Conservation (phyloP, 2,329 filamentous ascomycete genomes). For the Beauveria medogensis region DNA sequence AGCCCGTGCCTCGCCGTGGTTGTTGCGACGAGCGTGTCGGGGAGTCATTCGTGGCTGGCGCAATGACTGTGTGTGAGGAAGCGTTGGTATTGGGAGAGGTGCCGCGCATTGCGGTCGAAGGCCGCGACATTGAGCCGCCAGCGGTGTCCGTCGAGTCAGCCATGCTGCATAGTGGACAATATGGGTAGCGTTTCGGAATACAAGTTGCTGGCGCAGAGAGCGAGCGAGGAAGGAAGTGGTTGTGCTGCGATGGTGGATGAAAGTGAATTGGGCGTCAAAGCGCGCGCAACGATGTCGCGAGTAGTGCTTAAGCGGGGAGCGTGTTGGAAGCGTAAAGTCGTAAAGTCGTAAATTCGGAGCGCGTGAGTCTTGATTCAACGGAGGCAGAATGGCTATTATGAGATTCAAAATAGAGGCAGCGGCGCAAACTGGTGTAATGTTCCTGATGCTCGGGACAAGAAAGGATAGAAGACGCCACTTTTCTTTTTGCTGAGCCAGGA, state of each 20-base stretch:
- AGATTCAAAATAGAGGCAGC: background rate
- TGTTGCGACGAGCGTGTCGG: slow-evolving; percentile 9
- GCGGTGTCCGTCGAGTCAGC: slow-evolving; percentile 4
- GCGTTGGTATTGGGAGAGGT: background rate
- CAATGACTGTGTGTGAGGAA: slow-evolving; percentile 14
- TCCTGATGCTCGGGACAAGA: too few relatives aligned
- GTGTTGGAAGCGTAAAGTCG: background rate
- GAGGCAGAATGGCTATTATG: background rate
- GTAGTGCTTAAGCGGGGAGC: background rate
- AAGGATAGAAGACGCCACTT: too few relatives aligned
- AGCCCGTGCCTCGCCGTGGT: slow-evolving; percentile 7
- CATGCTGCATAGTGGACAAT: slow-evolving; percentile 10
- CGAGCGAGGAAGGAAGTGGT: background rate
- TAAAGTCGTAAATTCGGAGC: background rate
- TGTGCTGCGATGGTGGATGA: background rate
- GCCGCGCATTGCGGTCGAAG: slow-evolving; percentile 6
- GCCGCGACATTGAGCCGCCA: slow-evolving; percentile 9
- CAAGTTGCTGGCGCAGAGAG: background rate
- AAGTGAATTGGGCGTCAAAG: background rate
- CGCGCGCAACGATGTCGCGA: background rate
- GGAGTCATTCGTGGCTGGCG: slow-evolving; percentile 2
- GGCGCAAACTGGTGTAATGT: background rate
- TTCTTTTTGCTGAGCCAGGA: too few relatives aligned
- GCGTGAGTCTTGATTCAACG: background rate
- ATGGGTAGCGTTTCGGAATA: background rate